A percentile compares a stretch with the other conserved stretches of the same genome.
phyloP scores from a whole-genome alignment of 2,329 filamentous ascomycete species.

The Curvularia spicifera region DNA sequence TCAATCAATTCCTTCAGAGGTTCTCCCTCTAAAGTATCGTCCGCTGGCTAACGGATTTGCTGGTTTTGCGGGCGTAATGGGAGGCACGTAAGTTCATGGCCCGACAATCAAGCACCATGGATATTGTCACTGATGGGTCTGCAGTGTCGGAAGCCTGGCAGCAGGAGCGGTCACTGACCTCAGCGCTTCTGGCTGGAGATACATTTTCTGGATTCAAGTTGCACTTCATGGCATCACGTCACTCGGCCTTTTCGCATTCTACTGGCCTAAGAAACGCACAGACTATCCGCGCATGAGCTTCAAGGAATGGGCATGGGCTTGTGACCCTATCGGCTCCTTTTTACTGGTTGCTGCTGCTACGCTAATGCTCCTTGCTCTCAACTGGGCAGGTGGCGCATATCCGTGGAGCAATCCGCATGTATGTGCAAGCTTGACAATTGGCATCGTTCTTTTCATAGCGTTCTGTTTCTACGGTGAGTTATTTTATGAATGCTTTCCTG shows the following conservation, averaged over 20 bases:
- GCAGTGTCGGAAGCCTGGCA: slow-evolving; percentile 57
- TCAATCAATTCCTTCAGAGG: slow-evolving; percentile 63
- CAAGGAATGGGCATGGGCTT: slow-evolving; percentile 39
- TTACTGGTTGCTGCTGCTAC: slow-evolving; percentile 36
- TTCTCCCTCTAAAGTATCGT: slow-evolving; percentile 64
- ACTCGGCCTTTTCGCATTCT: slow-evolving; percentile 54
- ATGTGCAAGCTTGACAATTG: slow-evolving; percentile 31
- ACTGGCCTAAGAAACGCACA: slow-evolving; percentile 42
- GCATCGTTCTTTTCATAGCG: slow-evolving; percentile 31
- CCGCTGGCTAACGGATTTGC: slow-evolving; percentile 62
- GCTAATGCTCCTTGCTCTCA: slow-evolving; percentile 38
- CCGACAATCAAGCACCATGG: neutral
- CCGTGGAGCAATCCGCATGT: slow-evolving; percentile 36
- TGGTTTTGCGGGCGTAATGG: slow-evolving; percentile 59
- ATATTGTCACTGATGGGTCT: slow-evolving; percentile 1
- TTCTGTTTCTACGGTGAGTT: slow-evolving; percentile 39
- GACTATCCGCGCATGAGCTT: slow-evolving; percentile 36
- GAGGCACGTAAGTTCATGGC: slow-evolving; percentile 56
- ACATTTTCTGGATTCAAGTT: slow-evolving; percentile 67
- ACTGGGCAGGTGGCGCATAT: slow-evolving; percentile 42
- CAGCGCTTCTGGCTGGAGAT: slow-evolving; percentile 58
- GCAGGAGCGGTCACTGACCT: slow-evolving; percentile 61
- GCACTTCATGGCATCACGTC: slow-evolving; percentile 59
- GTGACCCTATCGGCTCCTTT: slow-evolving; percentile 39
- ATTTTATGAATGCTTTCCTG: neutral